A percentile compares a stretch with the other conserved stretches of the same genome.
Evolutionary conservation across 305 asterid genomes (phyloP).

Genomic region (Fraxinus platypoda): DNA sequence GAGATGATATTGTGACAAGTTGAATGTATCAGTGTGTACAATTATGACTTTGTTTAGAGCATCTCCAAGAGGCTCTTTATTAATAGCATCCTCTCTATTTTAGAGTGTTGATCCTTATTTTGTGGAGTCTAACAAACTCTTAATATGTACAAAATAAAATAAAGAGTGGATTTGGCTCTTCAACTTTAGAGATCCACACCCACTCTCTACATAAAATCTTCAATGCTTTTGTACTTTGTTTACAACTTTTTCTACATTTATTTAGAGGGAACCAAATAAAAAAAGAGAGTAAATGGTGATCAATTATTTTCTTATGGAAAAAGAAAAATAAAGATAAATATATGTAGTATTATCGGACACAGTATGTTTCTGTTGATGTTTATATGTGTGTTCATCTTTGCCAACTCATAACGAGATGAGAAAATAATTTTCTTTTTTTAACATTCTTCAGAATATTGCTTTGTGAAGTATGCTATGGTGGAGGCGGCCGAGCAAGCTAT

Average conservation of each 20-base stretch:
- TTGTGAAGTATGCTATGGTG: constrained; percentile 68
- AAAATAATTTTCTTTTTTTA: constrained; percentile 6
- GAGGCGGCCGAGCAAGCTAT: constrained; percentile 84
- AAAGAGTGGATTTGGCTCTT: not conserved
- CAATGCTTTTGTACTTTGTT: not conserved
- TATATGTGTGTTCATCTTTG: not conserved
- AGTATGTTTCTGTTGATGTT: not conserved
- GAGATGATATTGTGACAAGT: not conserved
- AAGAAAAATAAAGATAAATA: no score
- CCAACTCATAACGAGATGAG: not conserved
- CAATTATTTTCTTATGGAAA: not conserved
- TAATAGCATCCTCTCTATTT: not conserved
- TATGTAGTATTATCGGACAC: no score
- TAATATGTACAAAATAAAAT: not conserved
- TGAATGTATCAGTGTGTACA: not conserved
- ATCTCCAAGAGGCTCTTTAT: not conserved
- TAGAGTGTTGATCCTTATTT: not conserved
- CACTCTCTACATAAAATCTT: not conserved
- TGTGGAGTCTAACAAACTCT: not conserved
- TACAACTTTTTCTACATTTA: not conserved
- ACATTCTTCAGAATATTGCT: constrained; percentile 63
- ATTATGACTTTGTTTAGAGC: not conserved
- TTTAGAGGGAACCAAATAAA: not conserved
- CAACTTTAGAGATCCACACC: not conserved
- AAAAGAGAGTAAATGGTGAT: not conserved